Base-by-base conservation (phyloP, 2,329 filamentous ascomycete species). In the Alternaria longipes region DNA sequence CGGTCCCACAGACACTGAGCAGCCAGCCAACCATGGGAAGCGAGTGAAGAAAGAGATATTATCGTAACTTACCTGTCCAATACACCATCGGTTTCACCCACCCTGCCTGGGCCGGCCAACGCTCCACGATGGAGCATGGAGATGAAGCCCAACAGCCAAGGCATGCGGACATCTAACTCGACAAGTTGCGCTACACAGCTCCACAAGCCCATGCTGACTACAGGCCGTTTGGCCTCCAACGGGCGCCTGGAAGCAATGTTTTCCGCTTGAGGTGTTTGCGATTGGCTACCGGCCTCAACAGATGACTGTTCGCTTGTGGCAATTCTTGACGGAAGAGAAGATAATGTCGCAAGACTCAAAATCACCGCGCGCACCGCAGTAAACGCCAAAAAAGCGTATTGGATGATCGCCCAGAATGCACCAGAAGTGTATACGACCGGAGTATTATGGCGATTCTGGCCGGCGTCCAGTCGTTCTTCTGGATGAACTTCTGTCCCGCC, bases 41-140 rank as follows among this genome's bases (percentile, higher is more conserved):
- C 56, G 64, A 63, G 64, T 60, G 62, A 60, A 68, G 73, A 66
- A 70, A 63, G 65, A 64, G 67, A 74, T 63, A 70, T 62, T 64
- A 66, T 71, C 65, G 70, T 70, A 70, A 85, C 92, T 90, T 89
- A 98, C 94, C 93, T 96, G 84, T 98, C 94, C 80, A 97, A 83
- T 78, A 89, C 85, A 66, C 93, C 90, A 78, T 96, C 86, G 28
- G 90, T 87, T 72, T 86, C 85, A 75, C 91, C 93, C 66, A 97
- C 80, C 80, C 81, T 86, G 72, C 93, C 91, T 66, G 92, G 92
- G 24, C 93, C 92, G 72, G 84, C 83, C 74, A 94, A 81, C 72
- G 89, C 85, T 68, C 88, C 84, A 84, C 91, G 90, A 80, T 95
- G 92, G 68, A 90, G 78, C 79, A 97, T 86, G 59, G 91, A 91